Base-by-base conservation (phyloP, 441 rosid genomes). In the Erodium texanum region DNA sequence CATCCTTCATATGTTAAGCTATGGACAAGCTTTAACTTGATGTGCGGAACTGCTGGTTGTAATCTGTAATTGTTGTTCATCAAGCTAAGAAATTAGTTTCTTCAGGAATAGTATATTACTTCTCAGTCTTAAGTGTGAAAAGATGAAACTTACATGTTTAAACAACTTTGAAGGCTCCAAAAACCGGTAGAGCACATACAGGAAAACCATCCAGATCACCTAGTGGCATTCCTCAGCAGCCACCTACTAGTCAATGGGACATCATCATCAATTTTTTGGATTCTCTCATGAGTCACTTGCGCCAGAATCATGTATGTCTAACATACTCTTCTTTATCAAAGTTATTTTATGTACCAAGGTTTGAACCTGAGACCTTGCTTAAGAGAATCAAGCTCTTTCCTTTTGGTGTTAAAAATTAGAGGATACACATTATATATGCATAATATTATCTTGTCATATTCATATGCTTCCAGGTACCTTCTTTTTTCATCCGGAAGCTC, bases 401-500 rank as follows among this genome's bases (percentile, higher is more conserved):
- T 8, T 38, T 38, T 38, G 43, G 0, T 38, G 43, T 2, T 8
- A 38, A 38, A 38, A 38, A 45, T 2, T 16, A 15, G 52, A 45
- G 3, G 16, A 10, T 62, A 10, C 20, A 41, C 48, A 12, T 41
- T 11, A 41, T 22, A 20, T 10, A 11, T 41, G 11, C 48, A 41
- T 41, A 41, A 41, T n/a, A 0, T 3, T 56, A 56, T 20, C 20
- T 56, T 70, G 61, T 59, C 32, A 36, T 9, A 7, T 59, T 48
- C 22, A 27, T 59, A 61, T 65, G 15, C 22, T 58, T 76, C 54
- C 77, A 94, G 99, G 97, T 94, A 66, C 99, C 98, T 67, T 87
- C 97, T 32, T 94, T 92, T 82, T 94, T 94, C 85, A 89, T 94
- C 70, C 97, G 97, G 36, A 94, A 94, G 84, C 93, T 94, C 62